Evolutionary conservation across 2,329 filamentous ascomycete species (phyloP).

Genomic region (Neopestalotiopsis sp.): DNA sequence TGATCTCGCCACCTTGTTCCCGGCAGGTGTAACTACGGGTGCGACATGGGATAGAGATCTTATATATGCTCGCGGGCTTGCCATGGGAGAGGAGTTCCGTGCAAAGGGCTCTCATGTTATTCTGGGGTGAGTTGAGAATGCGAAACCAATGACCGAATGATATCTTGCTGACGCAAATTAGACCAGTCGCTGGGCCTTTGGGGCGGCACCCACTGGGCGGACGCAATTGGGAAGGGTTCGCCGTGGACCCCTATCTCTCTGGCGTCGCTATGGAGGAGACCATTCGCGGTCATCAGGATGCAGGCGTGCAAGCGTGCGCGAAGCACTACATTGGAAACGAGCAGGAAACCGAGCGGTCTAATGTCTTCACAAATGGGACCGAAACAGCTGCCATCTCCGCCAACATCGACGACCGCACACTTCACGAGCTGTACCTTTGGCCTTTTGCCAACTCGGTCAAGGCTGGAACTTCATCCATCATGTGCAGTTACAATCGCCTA

Average conservation of each 20-base stretch:
- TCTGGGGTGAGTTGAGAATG: slow-evolving; percentile 40
- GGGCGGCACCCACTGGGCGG: slow-evolving; percentile 57
- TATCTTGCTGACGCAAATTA: neutral
- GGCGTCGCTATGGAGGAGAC: slow-evolving; percentile 52
- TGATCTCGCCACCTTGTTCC: slow-evolving; percentile 72
- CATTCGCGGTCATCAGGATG: slow-evolving; percentile 46
- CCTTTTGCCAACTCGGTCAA: slow-evolving; percentile 52
- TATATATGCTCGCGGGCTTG: slow-evolving; percentile 48
- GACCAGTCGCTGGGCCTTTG: slow-evolving; percentile 61
- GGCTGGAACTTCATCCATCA: slow-evolving; percentile 39
- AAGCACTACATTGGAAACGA: slow-evolving; percentile 71
- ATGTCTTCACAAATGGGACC: slow-evolving; percentile 60
- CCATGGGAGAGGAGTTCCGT: slow-evolving; percentile 65
- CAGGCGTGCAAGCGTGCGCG: slow-evolving; percentile 31
- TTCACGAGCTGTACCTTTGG: slow-evolving; percentile 64
- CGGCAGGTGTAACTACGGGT: slow-evolving; percentile 70
- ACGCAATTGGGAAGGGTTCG: slow-evolving; percentile 53
- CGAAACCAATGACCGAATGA: neutral
- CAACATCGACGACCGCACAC: slow-evolving; percentile 56
- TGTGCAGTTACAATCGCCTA: slow-evolving; percentile 51
- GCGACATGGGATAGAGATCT: slow-evolving; percentile 73
- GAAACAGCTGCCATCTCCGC: slow-evolving; percentile 48
- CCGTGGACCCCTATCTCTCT: slow-evolving; percentile 63
- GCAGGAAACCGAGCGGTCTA: slow-evolving; percentile 63
- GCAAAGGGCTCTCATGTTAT: slow-evolving; percentile 76